Percentiles rank a stretch among this genome's conserved stretches.
Evolutionary conservation across 345 rosid species (phyloP).

Genomic region (Arabidopsis arenosa): DNA sequence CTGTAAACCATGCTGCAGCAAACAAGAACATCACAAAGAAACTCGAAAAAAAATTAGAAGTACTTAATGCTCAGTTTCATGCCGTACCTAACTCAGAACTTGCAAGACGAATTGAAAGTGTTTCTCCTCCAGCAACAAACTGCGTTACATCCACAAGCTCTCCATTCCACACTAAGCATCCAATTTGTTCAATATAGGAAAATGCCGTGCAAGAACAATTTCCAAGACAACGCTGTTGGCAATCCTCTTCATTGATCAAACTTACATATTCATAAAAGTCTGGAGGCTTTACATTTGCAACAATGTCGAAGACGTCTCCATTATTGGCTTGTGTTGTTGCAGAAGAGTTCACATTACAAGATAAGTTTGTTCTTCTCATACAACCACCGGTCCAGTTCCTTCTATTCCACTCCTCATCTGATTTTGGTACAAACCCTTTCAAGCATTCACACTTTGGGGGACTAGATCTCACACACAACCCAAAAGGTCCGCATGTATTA

Average conservation of each 20-base stretch:
- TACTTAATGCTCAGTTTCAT: background rate
- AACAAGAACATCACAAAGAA: slow-evolving; percentile 9
- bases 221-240: slow-evolving; percentile 36
- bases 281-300: slow-evolving; percentile 42
- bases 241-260: slow-evolving; percentile 31
- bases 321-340: slow-evolving; percentile 12
- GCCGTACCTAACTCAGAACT: slow-evolving; percentile 44
- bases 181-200: slow-evolving; percentile 37
- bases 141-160: slow-evolving; percentile 41
- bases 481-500: slow-evolving; percentile 37
- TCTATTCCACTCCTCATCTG: slow-evolving; percentile 45
- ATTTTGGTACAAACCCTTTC: slow-evolving; percentile 47
- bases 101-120: slow-evolving; percentile 41
- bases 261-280: slow-evolving; percentile 43
- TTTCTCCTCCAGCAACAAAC: slow-evolving; percentile 38
- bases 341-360: slow-evolving; percentile 37
- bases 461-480: slow-evolving; percentile 40
- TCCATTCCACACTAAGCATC: slow-evolving; percentile 44
- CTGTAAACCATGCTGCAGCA: slow-evolving; percentile 19
- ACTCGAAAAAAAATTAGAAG: background rate
- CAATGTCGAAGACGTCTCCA: slow-evolving; percentile 37
- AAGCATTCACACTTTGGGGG: slow-evolving; percentile 44
- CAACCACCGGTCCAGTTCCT: slow-evolving; percentile 44
- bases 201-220: slow-evolving; percentile 47
- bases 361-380: slow-evolving; percentile 36